A percentile compares a stretch with the other conserved stretches of the same genome.
phyloP scores from a whole-genome alignment of 257 asterid genomes.

The Ilex asprella region DNA sequence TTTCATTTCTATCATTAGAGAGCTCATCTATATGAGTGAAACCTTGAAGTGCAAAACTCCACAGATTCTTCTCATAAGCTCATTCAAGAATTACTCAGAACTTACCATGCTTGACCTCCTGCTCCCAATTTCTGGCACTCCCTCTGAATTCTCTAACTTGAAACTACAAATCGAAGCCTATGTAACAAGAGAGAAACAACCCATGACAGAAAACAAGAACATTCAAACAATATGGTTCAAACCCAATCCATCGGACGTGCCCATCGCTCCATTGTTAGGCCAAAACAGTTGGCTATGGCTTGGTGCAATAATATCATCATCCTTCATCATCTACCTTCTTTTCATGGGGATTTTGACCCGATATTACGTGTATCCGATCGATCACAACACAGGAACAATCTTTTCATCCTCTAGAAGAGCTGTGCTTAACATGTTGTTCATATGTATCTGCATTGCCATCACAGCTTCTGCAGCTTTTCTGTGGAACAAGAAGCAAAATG shows the following conservation, averaged over 20 bases:
- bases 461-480: constrained; percentile 56
- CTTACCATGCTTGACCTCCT: constrained; percentile 74
- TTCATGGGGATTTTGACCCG: constrained; percentile 57
- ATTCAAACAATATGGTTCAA: constrained; percentile 49
- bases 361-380: constrained; percentile 69
- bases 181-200: constrained; percentile 58
- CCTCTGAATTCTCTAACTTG: constrained; percentile 30
- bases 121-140: constrained; percentile 41
- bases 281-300: constrained; percentile 90
- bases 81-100: constrained; percentile 70
- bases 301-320: constrained; percentile 73
- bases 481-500: constrained; percentile 81
- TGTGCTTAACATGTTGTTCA: constrained; percentile 45
- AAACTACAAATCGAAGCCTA: constrained; percentile 79
- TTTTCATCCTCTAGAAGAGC: constrained; percentile 64
- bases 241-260: constrained; percentile 50
- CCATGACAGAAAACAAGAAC: constrained; percentile 30
- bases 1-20: constrained; percentile 73
- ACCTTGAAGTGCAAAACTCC: constrained; percentile 43
- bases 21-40: constrained; percentile 39
- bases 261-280: constrained; percentile 63
- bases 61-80: constrained; percentile 43
- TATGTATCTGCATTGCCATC: constrained; percentile 48
- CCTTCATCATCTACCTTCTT: constrained; percentile 60
- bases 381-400: constrained; percentile 46